Evolutionary conservation across 2,329 filamentous ascomycete genomes (phyloP).

Genomic region (Talaromyces sp.): DNA sequence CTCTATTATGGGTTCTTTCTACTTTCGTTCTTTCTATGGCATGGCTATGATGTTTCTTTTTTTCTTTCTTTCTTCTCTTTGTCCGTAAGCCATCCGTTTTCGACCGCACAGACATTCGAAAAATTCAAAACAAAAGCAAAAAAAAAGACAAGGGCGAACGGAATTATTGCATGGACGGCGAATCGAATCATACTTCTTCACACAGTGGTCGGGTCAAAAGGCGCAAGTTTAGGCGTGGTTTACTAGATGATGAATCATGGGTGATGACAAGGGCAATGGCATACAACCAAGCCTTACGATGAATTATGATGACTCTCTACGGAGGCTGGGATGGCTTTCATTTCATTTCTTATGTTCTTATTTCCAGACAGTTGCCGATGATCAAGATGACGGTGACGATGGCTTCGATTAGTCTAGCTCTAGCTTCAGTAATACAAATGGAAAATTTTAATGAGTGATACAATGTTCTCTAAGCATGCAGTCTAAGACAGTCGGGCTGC

Average conservation of each 20-base stretch:
- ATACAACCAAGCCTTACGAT: neutral
- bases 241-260: constrained; percentile 2
- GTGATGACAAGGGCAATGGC: neutral
- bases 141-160: neutral
- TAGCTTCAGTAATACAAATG: neutral
- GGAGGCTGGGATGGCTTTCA: constrained; percentile 1
- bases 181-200: neutral
- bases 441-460: neutral
- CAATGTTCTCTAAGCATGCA: neutral
- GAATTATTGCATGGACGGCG: constrained; percentile 5
- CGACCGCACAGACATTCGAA: neutral
- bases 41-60: neutral
- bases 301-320: neutral
- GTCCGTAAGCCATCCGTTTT: neutral
- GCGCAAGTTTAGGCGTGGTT: constrained; percentile 5
- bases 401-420: neutral
- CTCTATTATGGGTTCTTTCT: neutral
- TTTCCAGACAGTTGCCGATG: neutral
- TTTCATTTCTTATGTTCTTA: constrained; percentile 2
- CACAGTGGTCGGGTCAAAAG: neutral
- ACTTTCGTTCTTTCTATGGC: neutral
- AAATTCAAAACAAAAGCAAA: neutral
- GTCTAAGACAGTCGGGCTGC: neutral
- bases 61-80: constrained; percentile 1
- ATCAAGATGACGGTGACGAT: neutral